Evolutionary conservation across 805 yeast species (phyloP), one percentile per base, ranked within the genome.

Genomic region (Saccharomycopsis fibuligera): DNA sequence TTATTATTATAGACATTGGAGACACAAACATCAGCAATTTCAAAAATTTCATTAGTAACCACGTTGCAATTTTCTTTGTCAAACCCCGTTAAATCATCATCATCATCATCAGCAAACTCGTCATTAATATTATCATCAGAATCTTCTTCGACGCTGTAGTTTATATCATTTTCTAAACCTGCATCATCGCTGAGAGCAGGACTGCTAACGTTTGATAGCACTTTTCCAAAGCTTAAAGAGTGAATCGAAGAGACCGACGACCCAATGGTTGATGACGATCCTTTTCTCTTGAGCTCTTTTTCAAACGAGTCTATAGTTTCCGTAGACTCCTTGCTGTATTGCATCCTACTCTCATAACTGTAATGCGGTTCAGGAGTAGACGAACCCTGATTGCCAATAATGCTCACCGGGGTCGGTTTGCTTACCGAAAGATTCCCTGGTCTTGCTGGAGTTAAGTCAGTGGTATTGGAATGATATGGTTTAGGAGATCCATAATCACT

Each of bases 1-100:
- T 71, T 65, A 30, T 27, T 44, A 21, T 52, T 49, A 27, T 44
- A 65, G 21, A 68, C 73, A 42, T 73, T 68, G 47, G 63, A 61
- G 10, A 74, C 71, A 3, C 65, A 56, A 2, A 69, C 44, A 21
- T 35, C 68, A 2, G 68, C 56, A 4, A 0, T 74, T 69, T 60
- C 44, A 56, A 5, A 54, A 16, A 52, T 40, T n/a, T 46, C 49
- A 35, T 45, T 41, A 16, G 39, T 30, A n/a, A n/a, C n/a, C 17
- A 47, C 38, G 21, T 41, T 12, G n/a, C 38, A 43, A n/a, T 17
- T 23, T 16, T 33, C 37, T 16, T 33, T 12, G 17, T 42, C 24
- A 22, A 35, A 42, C 35, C 35, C 45, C 10, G 29, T 42, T 6
- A 42, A 29, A 23, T 37, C 41, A 37, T 37, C 12, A 4, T 22